Evolutionary conservation across 441 rosid genomes (phyloP), one percentile per base, ranked within the genome.

Genomic region (Breynia disticha): DNA sequence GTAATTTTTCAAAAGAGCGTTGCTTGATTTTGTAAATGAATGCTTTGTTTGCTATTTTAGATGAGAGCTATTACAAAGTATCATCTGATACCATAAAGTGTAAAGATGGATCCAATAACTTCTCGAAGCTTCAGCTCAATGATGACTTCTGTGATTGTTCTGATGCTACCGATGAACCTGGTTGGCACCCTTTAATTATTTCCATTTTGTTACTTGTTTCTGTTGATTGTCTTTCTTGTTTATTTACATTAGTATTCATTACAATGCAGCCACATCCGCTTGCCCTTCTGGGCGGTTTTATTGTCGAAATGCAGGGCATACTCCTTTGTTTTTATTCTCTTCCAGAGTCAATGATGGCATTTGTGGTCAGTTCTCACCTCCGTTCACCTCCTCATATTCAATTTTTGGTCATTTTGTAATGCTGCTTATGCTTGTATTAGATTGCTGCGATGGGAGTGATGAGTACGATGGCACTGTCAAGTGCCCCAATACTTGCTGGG

Each of bases 381-480:
- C 47, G 13, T 18, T 46, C 18, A 19, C 17, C 22, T 12, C 44
- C 14, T 11, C 3, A 15, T 15, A 35, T 35, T 24, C 22, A 16
- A 3, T 35, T 14, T 32, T 38, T 61, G 38, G 50, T 45, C 13
- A 2, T 22, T 11, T 11, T 41, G n/a, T 41, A 41, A 41, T 11
- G 15, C n/a, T 41, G 15, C 44, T 0, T 41, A 37, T 41, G 44
- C 44, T 24, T 41, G 44, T 15, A 42, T n/a, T 52, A 93, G 96
- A 89, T 72, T 93, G 97, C 67, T 93, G 99, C 67, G 99, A 89
- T 60, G 97, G 98, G 62, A 93, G 95, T 65, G 99, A 93, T 41
- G 99, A 93, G 71, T 89, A 93, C 70, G 97, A 81, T 63, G 93
- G 93, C 48, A 63, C 66, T 66, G 72, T 81, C 38, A 68, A 76